Percentiles rank a stretch among this genome's conserved stretches.
These are phyloP conservation scores for Fusarium brachygibbosum DNA, from an alignment of 2,329 filamentous ascomycete species.

Conservation along the genomic window DNA sequence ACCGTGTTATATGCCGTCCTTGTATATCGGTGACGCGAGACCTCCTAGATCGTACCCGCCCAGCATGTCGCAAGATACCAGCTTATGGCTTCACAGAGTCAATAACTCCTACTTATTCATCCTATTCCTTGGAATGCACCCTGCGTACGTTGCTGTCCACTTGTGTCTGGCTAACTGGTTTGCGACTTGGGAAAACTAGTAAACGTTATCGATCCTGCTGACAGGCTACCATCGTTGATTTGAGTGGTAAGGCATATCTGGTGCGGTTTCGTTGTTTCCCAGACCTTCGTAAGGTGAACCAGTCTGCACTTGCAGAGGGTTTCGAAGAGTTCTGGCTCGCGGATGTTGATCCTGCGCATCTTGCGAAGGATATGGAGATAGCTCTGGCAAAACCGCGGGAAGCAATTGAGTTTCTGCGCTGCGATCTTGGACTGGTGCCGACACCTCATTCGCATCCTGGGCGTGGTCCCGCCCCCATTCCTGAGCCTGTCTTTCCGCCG, in stretches of 20 bases:
- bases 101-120: not conserved
- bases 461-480: conserved; percentile 12
- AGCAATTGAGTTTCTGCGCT: conserved; percentile 9
- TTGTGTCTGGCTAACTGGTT: not conserved
- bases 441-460: conserved; percentile 7
- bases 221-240: conserved; percentile 34
- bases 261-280: conserved; percentile 19
- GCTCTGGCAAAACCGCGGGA: conserved; percentile 32
- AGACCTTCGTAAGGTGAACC: conserved; percentile 10
- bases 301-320: conserved; percentile 26
- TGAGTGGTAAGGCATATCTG: conserved; percentile 20
- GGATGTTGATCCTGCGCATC: conserved; percentile 11
- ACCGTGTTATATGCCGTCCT: conserved; percentile 23
- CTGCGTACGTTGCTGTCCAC: not conserved
- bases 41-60: not conserved
- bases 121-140: not conserved
- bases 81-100: not conserved
- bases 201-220: not conserved
- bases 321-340: conserved; percentile 21
- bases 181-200: not conserved
- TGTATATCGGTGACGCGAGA: conserved; percentile 29
- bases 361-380: conserved; percentile 28
- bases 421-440: conserved; percentile 9
- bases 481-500: conserved; percentile 11
- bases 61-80: not conserved